Conservation (phyloP, 2,329 filamentous ascomycete species). For the Botryotinia convoluta region DNA sequence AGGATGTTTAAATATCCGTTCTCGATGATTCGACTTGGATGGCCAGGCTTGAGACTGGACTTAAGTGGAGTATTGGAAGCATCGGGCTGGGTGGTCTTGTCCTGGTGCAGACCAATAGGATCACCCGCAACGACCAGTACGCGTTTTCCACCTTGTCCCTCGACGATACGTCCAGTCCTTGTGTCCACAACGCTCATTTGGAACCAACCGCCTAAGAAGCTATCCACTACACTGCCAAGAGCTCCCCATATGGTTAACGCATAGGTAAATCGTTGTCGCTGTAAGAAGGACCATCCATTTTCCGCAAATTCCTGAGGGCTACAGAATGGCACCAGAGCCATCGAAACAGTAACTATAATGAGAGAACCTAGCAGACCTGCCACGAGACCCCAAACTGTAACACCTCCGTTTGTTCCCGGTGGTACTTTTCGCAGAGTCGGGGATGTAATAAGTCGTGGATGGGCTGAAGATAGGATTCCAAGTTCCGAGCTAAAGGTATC, state of each 20-base stretch:
- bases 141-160: conserved; percentile 72
- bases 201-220: conserved; percentile 77
- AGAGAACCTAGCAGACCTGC: conserved; percentile 74
- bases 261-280: conserved; percentile 48
- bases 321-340: conserved; percentile 70
- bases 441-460: conserved; percentile 84
- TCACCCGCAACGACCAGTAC: conserved; percentile 46
- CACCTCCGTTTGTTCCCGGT: conserved; percentile 88
- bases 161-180: conserved; percentile 80
- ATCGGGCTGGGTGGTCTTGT: conserved; percentile 45
- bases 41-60: conserved; percentile 54
- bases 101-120: conserved; percentile 37
- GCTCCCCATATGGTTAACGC: conserved; percentile 69
- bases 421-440: conserved; percentile 74
- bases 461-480: conserved; percentile 75
- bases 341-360: conserved; percentile 60
- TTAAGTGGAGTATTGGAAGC: conserved; percentile 49
- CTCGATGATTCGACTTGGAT: conserved; percentile 53
- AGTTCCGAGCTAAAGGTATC: conserved; percentile 96
- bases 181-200: conserved; percentile 86
- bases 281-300: conserved; percentile 53
- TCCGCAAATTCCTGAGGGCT: conserved; percentile 30
- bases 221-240: conserved; percentile 81
- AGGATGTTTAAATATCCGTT: conserved; percentile 68
- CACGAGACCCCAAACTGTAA: conserved; percentile 70